Conservation (phyloP, 2,329 filamentous ascomycete genomes). For the Zopfia rhizophila region DNA sequence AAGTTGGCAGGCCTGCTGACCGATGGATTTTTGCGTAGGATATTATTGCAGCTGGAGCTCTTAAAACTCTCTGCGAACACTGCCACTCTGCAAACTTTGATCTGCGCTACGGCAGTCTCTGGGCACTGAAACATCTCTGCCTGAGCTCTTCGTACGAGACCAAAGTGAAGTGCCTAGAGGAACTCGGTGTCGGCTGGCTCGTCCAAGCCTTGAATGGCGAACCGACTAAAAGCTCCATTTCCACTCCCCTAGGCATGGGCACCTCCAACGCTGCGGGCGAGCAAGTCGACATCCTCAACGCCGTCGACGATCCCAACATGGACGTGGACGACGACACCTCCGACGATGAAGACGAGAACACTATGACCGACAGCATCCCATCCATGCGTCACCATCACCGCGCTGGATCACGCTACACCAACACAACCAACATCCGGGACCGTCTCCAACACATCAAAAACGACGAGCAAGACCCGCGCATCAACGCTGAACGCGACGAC, state of each 20-base stretch:
- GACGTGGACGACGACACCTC: conserved; percentile 49
- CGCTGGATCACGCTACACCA: conserved; percentile 48
- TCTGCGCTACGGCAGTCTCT: conserved; percentile 85
- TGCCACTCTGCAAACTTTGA: conserved; percentile 83
- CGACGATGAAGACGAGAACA: conserved; percentile 57
- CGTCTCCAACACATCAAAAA: conserved; percentile 64
- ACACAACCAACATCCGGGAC: conserved; percentile 47
- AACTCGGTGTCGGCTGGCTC: conserved; percentile 82
- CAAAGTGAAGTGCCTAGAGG: conserved; percentile 81
- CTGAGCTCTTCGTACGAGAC: conserved; percentile 75
- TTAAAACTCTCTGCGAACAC: conserved; percentile 82
- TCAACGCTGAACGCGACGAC: conserved; percentile 79
- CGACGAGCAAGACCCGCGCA: conserved; percentile 73
- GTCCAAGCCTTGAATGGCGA: conserved; percentile 78
- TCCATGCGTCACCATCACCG: conserved; percentile 51
- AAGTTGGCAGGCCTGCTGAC: too few relatives aligned
- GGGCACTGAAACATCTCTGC: conserved; percentile 93
- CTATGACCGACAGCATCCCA: conserved; percentile 58
- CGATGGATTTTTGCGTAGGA: conserved; percentile 66
- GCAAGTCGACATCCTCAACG: conserved; percentile 69
- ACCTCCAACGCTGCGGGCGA: conserved; percentile 69
- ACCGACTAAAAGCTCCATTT: conserved; percentile 50
- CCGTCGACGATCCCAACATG: conserved; percentile 55
- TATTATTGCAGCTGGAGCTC: conserved; percentile 77
- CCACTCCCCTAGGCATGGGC: conserved; percentile 60